Evolutionary conservation across 441 rosid species (phyloP).

Genomic region (Cnidoscolus chayamansa): DNA sequence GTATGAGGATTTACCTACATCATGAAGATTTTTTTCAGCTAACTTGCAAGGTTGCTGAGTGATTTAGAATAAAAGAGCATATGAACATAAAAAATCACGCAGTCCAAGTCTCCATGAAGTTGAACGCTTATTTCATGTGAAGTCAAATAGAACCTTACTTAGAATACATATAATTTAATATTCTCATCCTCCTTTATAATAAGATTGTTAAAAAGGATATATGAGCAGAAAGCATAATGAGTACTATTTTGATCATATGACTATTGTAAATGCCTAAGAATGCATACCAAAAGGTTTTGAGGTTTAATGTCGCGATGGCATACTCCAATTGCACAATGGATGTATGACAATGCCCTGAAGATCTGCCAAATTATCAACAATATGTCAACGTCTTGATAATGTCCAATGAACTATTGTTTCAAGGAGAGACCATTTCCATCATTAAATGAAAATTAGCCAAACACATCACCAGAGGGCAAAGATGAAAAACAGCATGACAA

Average conservation of each 20-base stretch:
- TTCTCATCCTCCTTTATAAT: neutral
- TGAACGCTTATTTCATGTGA: neutral
- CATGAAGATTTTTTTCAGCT: conserved; percentile 8
- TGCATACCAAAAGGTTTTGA: conserved; percentile 86
- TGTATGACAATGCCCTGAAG: conserved; percentile 81
- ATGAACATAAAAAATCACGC: conserved; percentile 1
- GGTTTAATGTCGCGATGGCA: conserved; percentile 99
- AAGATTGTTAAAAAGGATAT: no score
- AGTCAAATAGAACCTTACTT: neutral
- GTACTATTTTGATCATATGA: neutral
- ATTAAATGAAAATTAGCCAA: neutral
- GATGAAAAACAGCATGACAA: neutral
- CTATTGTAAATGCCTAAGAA: neutral
- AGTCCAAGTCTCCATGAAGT: neutral
- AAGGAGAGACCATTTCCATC: neutral
- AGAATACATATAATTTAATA: neutral
- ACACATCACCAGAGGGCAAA: neutral
- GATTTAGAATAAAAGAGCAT: neutral
- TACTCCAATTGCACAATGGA: conserved; percentile 78
- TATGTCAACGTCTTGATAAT: conserved; percentile 9
- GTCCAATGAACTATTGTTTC: neutral
- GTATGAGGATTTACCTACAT: conserved; percentile 93
- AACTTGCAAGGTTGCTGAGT: neutral
- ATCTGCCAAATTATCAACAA: conserved; percentile 49
- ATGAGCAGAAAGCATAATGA: no score